phyloP scores from a whole-genome alignment of 169 alveolate genomes.

The Babesia ovata region DNA sequence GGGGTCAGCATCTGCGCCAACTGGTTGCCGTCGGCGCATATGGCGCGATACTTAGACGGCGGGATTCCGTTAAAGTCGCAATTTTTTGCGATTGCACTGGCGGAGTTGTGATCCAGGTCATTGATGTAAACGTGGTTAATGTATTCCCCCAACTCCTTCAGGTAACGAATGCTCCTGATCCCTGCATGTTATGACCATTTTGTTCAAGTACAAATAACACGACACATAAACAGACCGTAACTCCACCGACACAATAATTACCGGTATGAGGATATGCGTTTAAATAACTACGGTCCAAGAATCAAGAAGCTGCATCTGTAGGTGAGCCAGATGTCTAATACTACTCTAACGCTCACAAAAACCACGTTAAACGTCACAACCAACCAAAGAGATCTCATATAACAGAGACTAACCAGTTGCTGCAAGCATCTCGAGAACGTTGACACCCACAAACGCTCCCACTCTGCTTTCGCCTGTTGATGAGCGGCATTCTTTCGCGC shows the following conservation, averaged over 20 bases:
- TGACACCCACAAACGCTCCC: constrained; percentile 70
- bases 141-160: constrained; percentile 83
- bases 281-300: no score
- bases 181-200: constrained; percentile 54
- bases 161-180: constrained; percentile 86
- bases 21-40: constrained; percentile 78
- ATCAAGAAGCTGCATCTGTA: no score
- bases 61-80: constrained; percentile 59
- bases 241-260: no score
- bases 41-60: constrained; percentile 62
- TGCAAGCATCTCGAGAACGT: constrained; percentile 75
- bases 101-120: constrained; percentile 85
- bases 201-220: no score
- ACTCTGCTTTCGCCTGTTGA: constrained; percentile 21
- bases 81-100: constrained; percentile 67
- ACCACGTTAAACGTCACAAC: no score
- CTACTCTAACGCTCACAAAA: no score
- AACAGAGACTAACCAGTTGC: constrained; percentile 73
- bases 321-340: no score
- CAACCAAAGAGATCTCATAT: no score
- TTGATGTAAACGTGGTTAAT: constrained; percentile 80
- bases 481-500: constrained; percentile 8
- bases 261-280: no score
- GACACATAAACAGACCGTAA: no score
- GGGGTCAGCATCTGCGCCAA: constrained; percentile 57